Evolutionary conservation across 305 asterid genomes (phyloP).

Genomic region (Nicotiana rustica): DNA sequence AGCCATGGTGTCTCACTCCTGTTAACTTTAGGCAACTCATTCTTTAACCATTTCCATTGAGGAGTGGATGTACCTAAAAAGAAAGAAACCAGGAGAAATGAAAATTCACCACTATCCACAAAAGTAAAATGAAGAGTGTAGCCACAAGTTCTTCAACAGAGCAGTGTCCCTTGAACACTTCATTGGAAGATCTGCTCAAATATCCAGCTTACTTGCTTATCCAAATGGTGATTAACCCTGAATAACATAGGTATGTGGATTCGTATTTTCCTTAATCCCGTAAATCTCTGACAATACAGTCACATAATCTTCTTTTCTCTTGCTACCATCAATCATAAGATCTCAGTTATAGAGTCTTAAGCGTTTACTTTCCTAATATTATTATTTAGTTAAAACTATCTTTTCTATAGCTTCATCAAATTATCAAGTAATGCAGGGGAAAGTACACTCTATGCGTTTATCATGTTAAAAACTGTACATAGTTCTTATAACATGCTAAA

Average conservation of each 20-base stretch:
- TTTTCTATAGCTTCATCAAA: not conserved
- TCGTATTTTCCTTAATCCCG: no score
- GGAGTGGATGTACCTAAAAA: slow-evolving; percentile 67
- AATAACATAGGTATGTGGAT: no score
- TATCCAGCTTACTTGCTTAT: no score
- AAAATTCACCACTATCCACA: not conserved
- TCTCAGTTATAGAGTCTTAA: not conserved
- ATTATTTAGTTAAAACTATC: not conserved
- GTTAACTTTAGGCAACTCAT: slow-evolving; percentile 66
- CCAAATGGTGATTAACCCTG: no score
- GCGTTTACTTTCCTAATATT: not conserved
- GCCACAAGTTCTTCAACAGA: not conserved
- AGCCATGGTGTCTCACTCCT: slow-evolving; percentile 77
- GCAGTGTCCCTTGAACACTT: not conserved
- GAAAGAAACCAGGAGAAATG: not conserved
- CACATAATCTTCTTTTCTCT: no score
- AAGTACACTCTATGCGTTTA: not conserved
- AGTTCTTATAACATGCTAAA: not conserved
- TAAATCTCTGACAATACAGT: no score
- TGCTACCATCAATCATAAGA: not conserved
- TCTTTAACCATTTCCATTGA: slow-evolving; percentile 62
- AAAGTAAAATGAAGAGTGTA: not conserved
- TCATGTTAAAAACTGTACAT: not conserved
- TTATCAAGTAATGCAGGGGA: not conserved
- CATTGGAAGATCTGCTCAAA: not conserved